phyloP scores from a whole-genome alignment of 2,329 filamentous ascomycete species.

The Xylariaceae sp. region DNA sequence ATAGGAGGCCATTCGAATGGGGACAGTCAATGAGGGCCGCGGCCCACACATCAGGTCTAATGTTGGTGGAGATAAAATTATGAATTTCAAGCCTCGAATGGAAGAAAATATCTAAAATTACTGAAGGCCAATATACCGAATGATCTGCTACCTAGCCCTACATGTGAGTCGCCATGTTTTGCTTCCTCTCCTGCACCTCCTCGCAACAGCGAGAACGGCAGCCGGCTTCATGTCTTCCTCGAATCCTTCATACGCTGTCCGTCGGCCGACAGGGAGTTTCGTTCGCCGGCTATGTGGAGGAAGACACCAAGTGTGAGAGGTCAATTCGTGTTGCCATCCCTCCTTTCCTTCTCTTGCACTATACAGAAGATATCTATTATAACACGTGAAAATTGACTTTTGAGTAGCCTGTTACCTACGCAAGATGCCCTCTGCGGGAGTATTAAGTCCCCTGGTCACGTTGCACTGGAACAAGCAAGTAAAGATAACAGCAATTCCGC shows the following conservation, averaged over 20 bases:
- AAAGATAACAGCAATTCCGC: too few species aligned
- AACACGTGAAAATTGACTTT: too few species aligned
- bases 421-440: too few species aligned
- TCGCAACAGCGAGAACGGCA: slow-evolving; percentile 2
- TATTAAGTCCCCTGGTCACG: too few species aligned
- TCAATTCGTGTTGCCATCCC: neutral
- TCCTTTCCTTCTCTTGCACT: neutral
- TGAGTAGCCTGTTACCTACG: too few species aligned
- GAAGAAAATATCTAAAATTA: neutral
- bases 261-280: slow-evolving; percentile 39
- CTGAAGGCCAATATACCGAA: neutral
- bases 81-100: neutral
- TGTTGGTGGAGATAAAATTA: neutral
- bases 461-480: neutral
- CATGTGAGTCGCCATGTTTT: too few species aligned
- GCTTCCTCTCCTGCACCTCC: too few species aligned
- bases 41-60: neutral
- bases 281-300: slow-evolving; percentile 32
- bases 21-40: neutral
- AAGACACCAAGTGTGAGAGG: slow-evolving; percentile 32
- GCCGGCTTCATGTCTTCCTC: slow-evolving; percentile 35
- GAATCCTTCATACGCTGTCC: slow-evolving; percentile 36
- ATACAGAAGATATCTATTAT: too few species aligned
- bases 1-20: neutral
- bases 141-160: neutral